phyloP scores from a whole-genome alignment of 768 basidiomycete species.

The Russula sp. region DNA sequence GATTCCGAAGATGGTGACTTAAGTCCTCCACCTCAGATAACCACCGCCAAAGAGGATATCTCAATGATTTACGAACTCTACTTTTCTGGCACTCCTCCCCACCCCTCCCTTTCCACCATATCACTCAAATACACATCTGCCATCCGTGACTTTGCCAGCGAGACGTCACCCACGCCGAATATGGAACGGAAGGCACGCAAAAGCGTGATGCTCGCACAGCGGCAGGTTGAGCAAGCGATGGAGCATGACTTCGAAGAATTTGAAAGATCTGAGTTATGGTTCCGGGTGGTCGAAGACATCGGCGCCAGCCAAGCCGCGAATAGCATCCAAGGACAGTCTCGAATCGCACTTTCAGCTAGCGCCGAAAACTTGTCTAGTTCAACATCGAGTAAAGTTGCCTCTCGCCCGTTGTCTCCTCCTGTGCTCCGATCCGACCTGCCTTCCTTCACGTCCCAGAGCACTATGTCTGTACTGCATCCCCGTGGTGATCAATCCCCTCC shows the following conservation, averaged over 20 bases:
- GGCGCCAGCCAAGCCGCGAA: constrained; percentile 31
- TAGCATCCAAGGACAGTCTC: background rate
- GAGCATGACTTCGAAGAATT: constrained; percentile 90
- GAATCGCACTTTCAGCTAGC: constrained; percentile 3
- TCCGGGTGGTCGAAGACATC: constrained; percentile 75
- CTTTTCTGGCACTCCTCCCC: constrained; percentile 57
- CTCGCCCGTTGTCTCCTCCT: constrained; percentile 11
- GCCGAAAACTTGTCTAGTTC: constrained; percentile 10
- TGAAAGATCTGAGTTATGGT: constrained; percentile 84
- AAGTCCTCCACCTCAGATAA: constrained; percentile 43
- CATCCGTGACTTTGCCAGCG: constrained; percentile 58
- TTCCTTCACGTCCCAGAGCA: constrained; percentile 9
- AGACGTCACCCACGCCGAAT: constrained; percentile 38
- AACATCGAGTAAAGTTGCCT: background rate
- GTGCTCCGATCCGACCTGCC: constrained; percentile 25
- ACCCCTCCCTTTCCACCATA: constrained; percentile 56
- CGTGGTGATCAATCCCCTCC: constrained; percentile 10
- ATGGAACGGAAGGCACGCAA: constrained; percentile 56
- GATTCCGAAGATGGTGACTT: constrained; percentile 55
- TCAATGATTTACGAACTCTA: constrained; percentile 85
- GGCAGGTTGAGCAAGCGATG: constrained; percentile 84
- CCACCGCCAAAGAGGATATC: constrained; percentile 79
- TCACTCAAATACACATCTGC: constrained; percentile 62
- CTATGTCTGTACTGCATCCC: constrained; percentile 1
- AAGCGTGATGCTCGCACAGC: constrained; percentile 79